Conservation (phyloP, 2,329 filamentous ascomycete genomes). For the Mycosphaerelloides madeirae region DNA sequence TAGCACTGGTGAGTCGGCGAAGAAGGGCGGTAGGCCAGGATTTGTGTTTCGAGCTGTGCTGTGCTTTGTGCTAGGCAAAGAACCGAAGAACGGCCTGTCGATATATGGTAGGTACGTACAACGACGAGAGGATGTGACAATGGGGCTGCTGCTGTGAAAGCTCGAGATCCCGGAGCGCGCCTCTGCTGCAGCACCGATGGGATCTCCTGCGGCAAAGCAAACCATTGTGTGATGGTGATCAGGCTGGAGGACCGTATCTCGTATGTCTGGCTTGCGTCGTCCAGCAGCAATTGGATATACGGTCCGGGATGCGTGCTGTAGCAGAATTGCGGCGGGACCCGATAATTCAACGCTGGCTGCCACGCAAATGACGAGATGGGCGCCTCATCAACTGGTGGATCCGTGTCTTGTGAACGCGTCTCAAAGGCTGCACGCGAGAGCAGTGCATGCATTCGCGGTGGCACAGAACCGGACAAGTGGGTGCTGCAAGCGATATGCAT, state of each 20-base stretch:
- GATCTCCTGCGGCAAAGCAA: slow-evolving; percentile 19
- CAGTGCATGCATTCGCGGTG: slow-evolving; percentile 3
- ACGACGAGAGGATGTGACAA: too few relatives aligned
- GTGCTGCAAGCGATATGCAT: slow-evolving; percentile 6
- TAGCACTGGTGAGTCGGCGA: slow-evolving; percentile 16
- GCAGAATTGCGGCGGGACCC: neutral
- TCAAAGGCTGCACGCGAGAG: slow-evolving; percentile 5
- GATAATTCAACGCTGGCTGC: slow-evolving; percentile 9
- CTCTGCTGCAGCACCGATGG: too few relatives aligned
- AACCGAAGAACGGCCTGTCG: slow-evolving; percentile 11
- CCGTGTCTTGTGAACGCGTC: slow-evolving; percentile 5
- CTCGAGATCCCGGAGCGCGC: too few relatives aligned
- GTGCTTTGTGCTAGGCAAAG: slow-evolving; percentile 16
- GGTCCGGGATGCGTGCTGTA: slow-evolving; percentile 2
- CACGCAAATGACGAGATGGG: slow-evolving; percentile 7
- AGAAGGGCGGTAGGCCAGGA: slow-evolving; percentile 9
- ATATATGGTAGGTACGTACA: neutral
- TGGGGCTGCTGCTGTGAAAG: too few relatives aligned
- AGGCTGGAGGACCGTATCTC: slow-evolving; percentile 5
- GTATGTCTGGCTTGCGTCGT: slow-evolving; percentile 15
- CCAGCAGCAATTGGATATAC: slow-evolving; percentile 12
- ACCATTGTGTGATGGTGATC: slow-evolving; percentile 19
- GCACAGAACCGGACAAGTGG: slow-evolving; percentile 3
- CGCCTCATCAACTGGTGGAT: slow-evolving; percentile 7
- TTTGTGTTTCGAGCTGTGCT: slow-evolving; percentile 19